Conservation (phyloP, 352 stramenopile genomes). For the Phytophthora capsici region DNA sequence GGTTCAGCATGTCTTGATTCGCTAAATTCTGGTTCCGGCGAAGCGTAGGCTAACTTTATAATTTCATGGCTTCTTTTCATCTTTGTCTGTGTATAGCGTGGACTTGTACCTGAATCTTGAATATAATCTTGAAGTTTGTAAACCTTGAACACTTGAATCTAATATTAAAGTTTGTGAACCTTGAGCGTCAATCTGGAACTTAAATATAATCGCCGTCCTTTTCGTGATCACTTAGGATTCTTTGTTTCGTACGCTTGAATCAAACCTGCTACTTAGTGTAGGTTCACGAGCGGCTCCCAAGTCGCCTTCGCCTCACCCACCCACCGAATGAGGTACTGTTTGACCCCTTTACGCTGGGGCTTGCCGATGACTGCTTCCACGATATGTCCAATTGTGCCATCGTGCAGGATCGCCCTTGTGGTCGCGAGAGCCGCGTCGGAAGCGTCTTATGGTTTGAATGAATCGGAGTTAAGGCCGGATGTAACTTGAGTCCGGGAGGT, state of each 20-base stretch:
- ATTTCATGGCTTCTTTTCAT: conserved; percentile 5
- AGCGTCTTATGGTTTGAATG: conserved; percentile 12
- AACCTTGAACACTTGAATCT: no score
- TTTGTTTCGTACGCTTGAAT: conserved; percentile 10
- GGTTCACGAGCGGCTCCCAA: conserved; percentile 10
- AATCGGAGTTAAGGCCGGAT: conserved; percentile 18
- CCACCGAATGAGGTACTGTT: conserved; percentile 11
- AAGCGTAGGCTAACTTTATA: conserved; percentile 5
- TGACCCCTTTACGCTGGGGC: background rate
- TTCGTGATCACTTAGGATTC: background rate
- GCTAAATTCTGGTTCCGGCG: background rate
- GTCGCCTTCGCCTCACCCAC: conserved; percentile 9
- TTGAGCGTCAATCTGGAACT: no score
- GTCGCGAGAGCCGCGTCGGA: conserved; percentile 3
- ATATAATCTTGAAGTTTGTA: no score
- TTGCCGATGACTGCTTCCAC: conserved; percentile 6
- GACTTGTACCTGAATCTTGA: conserved; percentile 1
- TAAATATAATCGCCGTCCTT: no score
- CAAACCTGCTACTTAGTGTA: conserved; percentile 8
- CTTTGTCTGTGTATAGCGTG: conserved; percentile 12
- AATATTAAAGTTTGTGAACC: no score
- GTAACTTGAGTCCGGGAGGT: conserved; percentile 10
- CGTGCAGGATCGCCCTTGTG: conserved; percentile 6
- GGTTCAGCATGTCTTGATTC: background rate
- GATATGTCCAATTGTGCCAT: conserved; percentile 11